Conservation (phyloP, 495 filamentous ascomycete genomes). For the Hypoxylon fragiforme region DNA sequence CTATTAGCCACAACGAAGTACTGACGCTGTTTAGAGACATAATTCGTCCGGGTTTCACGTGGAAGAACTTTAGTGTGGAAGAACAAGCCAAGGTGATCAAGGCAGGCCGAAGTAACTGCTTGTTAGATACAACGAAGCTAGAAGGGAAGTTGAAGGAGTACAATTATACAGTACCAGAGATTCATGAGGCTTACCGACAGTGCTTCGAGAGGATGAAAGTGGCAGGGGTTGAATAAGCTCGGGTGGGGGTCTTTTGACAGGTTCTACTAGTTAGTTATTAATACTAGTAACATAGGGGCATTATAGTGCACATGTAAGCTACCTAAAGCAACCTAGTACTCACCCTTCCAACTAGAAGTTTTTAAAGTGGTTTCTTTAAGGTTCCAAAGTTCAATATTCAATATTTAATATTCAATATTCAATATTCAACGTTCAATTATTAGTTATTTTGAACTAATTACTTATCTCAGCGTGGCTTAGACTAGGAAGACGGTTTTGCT, state of each 20-base stretch:
- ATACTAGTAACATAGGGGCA: too few species aligned
- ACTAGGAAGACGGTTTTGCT: too few species aligned
- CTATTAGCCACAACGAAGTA: constrained; percentile 70
- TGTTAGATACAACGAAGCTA: constrained; percentile 64
- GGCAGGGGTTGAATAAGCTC: constrained; percentile 51
- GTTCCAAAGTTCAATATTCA: too few species aligned
- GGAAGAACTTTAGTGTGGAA: constrained; percentile 68
- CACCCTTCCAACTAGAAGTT: too few species aligned
- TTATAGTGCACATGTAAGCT: too few species aligned
- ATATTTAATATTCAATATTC: too few species aligned
- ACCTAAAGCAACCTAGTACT: too few species aligned
- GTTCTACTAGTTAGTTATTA: background rate
- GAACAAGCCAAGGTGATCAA: constrained; percentile 70
- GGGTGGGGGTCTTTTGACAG: background rate
- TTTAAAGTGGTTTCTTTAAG: too few species aligned
- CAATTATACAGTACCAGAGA: constrained; percentile 59
- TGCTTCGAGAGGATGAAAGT: constrained; percentile 70
- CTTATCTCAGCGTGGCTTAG: too few species aligned
- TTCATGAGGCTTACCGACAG: constrained; percentile 61
- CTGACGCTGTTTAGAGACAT: constrained; percentile 63
- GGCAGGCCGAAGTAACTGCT: constrained; percentile 66
- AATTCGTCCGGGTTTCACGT: constrained; percentile 61
- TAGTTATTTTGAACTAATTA: too few species aligned
- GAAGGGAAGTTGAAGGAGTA: constrained; percentile 63
- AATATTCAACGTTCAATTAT: too few species aligned